Evolutionary conservation across 1,284 basidiomycete genomes (phyloP).

Genomic region (Flammula alnicola): DNA sequence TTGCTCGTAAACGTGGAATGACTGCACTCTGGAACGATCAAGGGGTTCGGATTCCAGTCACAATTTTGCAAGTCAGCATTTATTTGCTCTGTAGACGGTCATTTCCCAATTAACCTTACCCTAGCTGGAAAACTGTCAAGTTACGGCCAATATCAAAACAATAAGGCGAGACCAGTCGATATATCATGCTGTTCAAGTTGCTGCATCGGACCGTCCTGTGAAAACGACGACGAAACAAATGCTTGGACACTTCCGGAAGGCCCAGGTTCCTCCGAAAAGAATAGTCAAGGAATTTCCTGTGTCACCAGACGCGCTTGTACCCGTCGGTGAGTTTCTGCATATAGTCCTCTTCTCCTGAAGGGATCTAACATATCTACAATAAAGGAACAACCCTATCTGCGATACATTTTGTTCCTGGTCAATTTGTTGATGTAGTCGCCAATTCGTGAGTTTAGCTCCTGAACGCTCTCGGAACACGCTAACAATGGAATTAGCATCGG

Average conservation of each 20-base stretch:
- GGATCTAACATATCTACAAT: slow-evolving; percentile 2
- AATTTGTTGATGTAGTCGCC: slow-evolving; percentile 93
- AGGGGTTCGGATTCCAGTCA: slow-evolving; percentile 88
- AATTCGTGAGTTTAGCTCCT: slow-evolving; percentile 72
- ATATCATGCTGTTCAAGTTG: slow-evolving; percentile 88
- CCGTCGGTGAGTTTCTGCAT: slow-evolving; percentile 66
- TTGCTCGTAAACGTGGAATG: slow-evolving; percentile 97
- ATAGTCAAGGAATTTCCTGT: slow-evolving; percentile 91
- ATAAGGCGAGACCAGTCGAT: slow-evolving; percentile 67
- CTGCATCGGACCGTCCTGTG: slow-evolving; percentile 70
- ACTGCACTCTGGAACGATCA: slow-evolving; percentile 91
- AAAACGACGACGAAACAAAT: slow-evolving; percentile 77
- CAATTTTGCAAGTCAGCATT: slow-evolving; percentile 85
- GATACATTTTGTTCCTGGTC: slow-evolving; percentile 96
- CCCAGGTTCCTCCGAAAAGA: slow-evolving; percentile 85
- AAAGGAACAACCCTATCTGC: slow-evolving; percentile 89
- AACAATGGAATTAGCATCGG: slow-evolving; percentile 70
- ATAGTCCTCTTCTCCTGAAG: neutral
- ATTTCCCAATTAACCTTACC: slow-evolving; percentile 1
- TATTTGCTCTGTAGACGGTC: slow-evolving; percentile 13
- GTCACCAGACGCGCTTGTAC: slow-evolving; percentile 87
- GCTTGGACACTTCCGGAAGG: slow-evolving; percentile 87
- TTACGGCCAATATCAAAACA: slow-evolving; percentile 75
- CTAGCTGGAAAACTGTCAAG: slow-evolving; percentile 85
- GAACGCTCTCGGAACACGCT: slow-evolving; percentile 12